Conservation (phyloP, 441 rosid species). For the Kokia cookei region DNA sequence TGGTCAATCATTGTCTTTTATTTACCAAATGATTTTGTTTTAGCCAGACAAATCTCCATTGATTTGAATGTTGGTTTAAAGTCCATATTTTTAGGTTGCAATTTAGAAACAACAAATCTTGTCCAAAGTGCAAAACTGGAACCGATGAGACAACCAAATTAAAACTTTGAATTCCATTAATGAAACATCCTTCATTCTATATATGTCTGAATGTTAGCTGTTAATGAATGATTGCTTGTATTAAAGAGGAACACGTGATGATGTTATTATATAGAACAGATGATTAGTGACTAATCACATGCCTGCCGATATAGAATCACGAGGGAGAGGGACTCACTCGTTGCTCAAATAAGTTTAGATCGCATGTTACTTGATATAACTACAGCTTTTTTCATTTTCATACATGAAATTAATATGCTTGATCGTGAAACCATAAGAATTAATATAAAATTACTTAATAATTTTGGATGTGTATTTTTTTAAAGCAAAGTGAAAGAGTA, state of each 20-base stretch:
- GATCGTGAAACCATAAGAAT: too few species aligned
- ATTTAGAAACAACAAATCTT: too few species aligned
- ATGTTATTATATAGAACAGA: not conserved
- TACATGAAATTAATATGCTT: not conserved
- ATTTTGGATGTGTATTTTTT: too few species aligned
- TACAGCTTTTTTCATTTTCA: not conserved
- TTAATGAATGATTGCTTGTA: too few species aligned
- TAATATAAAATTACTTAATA: too few species aligned
- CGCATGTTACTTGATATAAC: not conserved
- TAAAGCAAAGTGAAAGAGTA: too few species aligned
- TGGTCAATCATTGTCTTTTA: not conserved
- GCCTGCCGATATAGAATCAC: not conserved
- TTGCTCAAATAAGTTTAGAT: not conserved
- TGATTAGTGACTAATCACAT: not conserved
- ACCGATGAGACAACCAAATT: too few species aligned
- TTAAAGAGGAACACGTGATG: not conserved
- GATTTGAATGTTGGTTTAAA: not conserved
- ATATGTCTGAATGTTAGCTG: too few species aligned
- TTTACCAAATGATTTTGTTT: not conserved
- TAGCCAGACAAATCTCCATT: not conserved
- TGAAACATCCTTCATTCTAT: too few species aligned
- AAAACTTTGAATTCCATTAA: too few species aligned
- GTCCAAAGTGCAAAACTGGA: not conserved
- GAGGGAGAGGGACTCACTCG: not conserved
- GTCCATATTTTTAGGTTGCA: too few species aligned